These are phyloP conservation scores for Blastobotrys malaysiensis DNA, from an alignment of 1,139 yeast genomes.

Conservation along the genomic window DNA sequence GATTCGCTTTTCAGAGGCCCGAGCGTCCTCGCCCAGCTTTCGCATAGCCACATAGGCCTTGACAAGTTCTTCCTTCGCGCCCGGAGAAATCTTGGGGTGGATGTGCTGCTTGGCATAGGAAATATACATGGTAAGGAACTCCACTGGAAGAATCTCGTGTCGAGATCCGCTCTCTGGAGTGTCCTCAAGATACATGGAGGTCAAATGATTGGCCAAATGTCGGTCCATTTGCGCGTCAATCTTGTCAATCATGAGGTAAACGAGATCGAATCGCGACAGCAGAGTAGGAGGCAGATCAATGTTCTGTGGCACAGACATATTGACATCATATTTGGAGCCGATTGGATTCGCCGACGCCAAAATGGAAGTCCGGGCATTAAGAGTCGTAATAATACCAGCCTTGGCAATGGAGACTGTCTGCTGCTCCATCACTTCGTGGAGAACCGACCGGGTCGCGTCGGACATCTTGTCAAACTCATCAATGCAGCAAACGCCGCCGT, in stretches of 20 bases:
- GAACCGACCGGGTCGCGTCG: conserved; percentile 87
- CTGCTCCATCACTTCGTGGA: conserved; percentile 99
- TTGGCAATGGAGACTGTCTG: conserved; percentile 97
- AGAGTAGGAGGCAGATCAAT: conserved; percentile 96
- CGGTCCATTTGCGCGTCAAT: conserved; percentile 85
- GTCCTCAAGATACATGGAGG: conserved; percentile 89
- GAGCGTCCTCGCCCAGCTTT: conserved; percentile 84
- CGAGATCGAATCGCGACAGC: conserved; percentile 89
- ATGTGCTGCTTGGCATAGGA: conserved; percentile 84
- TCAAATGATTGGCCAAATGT: conserved; percentile 81
- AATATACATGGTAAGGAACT: conserved; percentile 78
- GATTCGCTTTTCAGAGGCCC: conserved; percentile 81
- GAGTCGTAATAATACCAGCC: conserved; percentile 95
- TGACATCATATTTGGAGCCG: conserved; percentile 89
- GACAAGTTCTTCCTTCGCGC: conserved; percentile 83
- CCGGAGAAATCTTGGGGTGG: conserved; percentile 71
- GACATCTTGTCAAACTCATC: conserved; percentile 98
- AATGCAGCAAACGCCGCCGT: conserved; percentile 98
- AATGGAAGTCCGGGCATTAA: conserved; percentile 93
- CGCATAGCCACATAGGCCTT: conserved; percentile 90
- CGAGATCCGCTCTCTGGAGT: conserved; percentile 65
- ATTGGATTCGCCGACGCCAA: conserved; percentile 98
- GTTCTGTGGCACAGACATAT: conserved; percentile 87
- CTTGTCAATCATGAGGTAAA: conserved; percentile 83
- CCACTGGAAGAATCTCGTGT: conserved; percentile 72